A percentile compares a stretch with the other conserved stretches of the same genome.
These are phyloP conservation scores for Rosellinia necatrix DNA, from an alignment of 2,329 filamentous ascomycete genomes.

Conservation along the genomic window DNA sequence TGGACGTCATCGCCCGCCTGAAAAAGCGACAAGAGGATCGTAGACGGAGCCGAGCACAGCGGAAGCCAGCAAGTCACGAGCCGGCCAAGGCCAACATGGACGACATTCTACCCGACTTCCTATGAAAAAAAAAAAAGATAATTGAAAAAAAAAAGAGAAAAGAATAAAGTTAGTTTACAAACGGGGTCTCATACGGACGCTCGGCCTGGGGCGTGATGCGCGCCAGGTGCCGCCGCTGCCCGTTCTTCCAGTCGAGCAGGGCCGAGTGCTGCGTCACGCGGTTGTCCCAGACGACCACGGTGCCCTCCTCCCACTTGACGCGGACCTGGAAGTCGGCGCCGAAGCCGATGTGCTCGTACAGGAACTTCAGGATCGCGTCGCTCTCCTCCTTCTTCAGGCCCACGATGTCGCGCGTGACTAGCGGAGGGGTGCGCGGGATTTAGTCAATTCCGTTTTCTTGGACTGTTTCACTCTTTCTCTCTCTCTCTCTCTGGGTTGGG, in stretches of 20 bases:
- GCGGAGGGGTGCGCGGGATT: conserved; percentile 7
- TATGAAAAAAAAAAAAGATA: too few relatives aligned
- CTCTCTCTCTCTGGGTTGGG: too few relatives aligned
- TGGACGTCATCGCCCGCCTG: conserved; percentile 32
- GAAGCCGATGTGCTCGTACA: conserved; percentile 74
- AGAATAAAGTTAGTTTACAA: conserved; percentile 21
- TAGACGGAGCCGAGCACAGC: conserved; percentile 27
- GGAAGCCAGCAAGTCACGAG: conserved; percentile 26
- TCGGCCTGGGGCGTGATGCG: conserved; percentile 85
- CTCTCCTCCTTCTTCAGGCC: conserved; percentile 88
- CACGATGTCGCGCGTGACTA: conserved; percentile 79
- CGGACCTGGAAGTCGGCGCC: conserved; percentile 75
- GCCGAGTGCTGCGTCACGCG: conserved; percentile 79
- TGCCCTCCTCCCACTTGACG: conserved; percentile 78
- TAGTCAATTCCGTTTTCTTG: too few relatives aligned
- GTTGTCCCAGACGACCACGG: conserved; percentile 88
- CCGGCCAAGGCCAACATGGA: conserved; percentile 19
- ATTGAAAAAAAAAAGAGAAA: too few relatives aligned
- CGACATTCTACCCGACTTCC: conserved; percentile 37
- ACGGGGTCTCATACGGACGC: conserved; percentile 71
- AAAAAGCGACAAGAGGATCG: conserved; percentile 35
- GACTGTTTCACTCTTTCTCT: too few relatives aligned
- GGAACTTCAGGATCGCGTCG: conserved; percentile 75
- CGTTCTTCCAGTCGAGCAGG: conserved; percentile 79
- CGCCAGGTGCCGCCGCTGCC: conserved; percentile 77